Evolutionary conservation across 257 asterid species (phyloP).

Genomic region (Capsicum rhomboideum): DNA sequence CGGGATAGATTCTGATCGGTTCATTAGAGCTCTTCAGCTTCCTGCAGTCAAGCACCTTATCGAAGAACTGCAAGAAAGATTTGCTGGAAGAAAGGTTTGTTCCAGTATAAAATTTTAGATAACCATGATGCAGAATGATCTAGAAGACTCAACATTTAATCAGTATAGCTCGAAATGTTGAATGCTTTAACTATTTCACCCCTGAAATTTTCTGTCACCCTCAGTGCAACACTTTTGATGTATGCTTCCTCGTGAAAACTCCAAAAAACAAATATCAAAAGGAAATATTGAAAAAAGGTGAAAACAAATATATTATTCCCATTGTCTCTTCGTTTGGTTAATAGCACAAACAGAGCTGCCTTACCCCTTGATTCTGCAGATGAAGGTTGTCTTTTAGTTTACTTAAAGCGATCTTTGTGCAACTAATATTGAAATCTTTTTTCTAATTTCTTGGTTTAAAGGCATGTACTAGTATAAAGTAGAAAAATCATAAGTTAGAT

Average conservation of each 20-base stretch:
- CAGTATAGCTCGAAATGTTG: neutral
- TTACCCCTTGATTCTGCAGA: neutral
- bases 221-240: neutral
- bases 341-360: neutral
- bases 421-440: neutral
- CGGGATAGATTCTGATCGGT: conserved; percentile 89
- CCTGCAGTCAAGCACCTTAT: conserved; percentile 64
- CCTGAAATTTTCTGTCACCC: neutral
- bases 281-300: neutral
- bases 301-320: neutral
- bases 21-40: conserved; percentile 79
- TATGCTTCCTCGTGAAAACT: neutral
- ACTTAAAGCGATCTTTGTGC: neutral
- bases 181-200: neutral
- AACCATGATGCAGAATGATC: neutral
- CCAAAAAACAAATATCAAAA: neutral
- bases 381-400: neutral
- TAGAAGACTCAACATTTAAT: neutral
- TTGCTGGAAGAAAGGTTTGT: conserved; percentile 73
- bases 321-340: neutral
- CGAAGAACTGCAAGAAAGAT: conserved; percentile 71
- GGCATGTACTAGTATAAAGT: neutral
- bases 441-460: neutral
- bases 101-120: neutral
- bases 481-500: neutral